phyloP scores from a whole-genome alignment of 1,284 basidiomycete genomes.

The Grifola frondosa region DNA sequence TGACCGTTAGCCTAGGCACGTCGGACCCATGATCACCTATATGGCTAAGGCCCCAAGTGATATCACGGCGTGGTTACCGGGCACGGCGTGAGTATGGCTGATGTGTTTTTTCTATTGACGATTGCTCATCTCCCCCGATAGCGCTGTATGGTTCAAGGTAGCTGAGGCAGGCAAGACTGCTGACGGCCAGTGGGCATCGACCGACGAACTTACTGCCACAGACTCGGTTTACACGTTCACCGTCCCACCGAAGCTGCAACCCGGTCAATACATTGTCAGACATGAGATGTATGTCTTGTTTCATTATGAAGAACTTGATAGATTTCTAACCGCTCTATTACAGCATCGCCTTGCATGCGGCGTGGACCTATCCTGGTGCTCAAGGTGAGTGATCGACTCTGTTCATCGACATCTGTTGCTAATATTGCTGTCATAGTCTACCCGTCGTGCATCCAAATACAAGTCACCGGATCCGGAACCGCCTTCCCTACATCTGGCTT shows the following conservation, averaged over 20 bases:
- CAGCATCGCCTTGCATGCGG: constrained; percentile 43
- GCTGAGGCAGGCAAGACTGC: constrained; percentile 42
- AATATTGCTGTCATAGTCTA: constrained; percentile 31
- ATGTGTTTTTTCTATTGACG: not conserved
- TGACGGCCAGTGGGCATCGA: constrained; percentile 45
- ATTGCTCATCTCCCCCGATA: constrained; percentile 8
- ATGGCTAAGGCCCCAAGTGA: constrained; percentile 45
- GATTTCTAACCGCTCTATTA: not conserved
- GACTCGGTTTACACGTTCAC: constrained; percentile 46
- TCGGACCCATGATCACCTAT: constrained; percentile 48
- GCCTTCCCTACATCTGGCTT: constrained; percentile 44
- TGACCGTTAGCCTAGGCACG: constrained; percentile 5
- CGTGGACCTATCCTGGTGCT: constrained; percentile 26
- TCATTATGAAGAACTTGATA: too few species aligned
- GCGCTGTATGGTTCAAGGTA: constrained; percentile 52
- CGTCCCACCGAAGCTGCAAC: constrained; percentile 41
- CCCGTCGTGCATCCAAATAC: constrained; percentile 50
- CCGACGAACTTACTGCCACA: constrained; percentile 38
- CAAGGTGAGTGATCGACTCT: constrained; percentile 20
- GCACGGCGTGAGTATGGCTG: constrained; percentile 34
- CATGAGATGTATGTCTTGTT: constrained; percentile 43
- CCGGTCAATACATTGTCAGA: constrained; percentile 50
- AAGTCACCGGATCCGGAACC: constrained; percentile 50
- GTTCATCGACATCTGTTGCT: constrained; percentile 36
- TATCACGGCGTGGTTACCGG: constrained; percentile 46